A percentile compares a stretch with the other conserved stretches of the same genome.
Evolutionary conservation across 306 rosid genomes (phyloP).

Genomic region (Cucumis cinereus): DNA sequence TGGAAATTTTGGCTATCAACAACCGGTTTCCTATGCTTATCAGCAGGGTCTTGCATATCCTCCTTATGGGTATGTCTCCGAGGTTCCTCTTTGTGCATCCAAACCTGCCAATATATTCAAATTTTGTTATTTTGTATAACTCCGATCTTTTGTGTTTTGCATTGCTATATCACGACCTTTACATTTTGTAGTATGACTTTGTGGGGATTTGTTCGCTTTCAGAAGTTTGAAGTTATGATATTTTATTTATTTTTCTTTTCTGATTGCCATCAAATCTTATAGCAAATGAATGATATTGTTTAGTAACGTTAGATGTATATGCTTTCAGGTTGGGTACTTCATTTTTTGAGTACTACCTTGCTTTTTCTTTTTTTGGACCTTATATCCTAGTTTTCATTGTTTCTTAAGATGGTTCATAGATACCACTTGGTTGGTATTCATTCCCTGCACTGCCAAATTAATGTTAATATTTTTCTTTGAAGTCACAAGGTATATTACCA

Average conservation of each 20-base stretch:
- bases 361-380: neutral
- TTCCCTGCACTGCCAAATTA: constrained; percentile 8
- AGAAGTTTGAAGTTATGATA: neutral
- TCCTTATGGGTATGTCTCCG: constrained; percentile 64
- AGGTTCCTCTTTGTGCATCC: neutral
- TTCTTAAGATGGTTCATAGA: neutral
- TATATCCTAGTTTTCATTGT: neutral
- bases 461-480: constrained; percentile 4
- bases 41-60: constrained; percentile 79
- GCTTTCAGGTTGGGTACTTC: neutral
- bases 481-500: constrained; percentile 5
- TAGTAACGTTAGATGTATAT: neutral
- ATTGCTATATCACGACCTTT: neutral
- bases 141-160: neutral
- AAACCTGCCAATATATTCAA: neutral
- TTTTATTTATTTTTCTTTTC: neutral
- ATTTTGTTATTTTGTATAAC: neutral
- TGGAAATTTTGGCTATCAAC: constrained; percentile 76
- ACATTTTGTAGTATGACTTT: neutral
- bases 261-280: neutral
- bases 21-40: constrained; percentile 64
- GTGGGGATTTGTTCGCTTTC: neutral
- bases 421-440: neutral
- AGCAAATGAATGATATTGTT: neutral
- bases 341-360: neutral